Conservation (phyloP, 352 stramenopile species). For the Phytophthora sp. region DNA sequence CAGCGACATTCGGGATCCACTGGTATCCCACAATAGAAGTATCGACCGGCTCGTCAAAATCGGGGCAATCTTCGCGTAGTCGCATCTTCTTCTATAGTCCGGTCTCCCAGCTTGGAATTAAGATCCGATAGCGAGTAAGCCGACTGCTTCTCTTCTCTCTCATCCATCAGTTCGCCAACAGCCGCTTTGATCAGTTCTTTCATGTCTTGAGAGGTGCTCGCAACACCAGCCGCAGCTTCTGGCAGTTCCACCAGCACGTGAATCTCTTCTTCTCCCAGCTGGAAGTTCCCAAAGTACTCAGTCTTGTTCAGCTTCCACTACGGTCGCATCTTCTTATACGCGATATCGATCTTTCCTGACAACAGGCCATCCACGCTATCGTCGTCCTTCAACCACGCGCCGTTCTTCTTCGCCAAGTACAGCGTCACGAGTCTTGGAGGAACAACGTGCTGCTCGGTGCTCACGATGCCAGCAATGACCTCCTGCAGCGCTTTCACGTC, state of each 20-base stretch:
- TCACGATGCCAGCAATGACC: conserved; percentile 1
- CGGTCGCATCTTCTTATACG: conserved; percentile 11
- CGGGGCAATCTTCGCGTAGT: conserved; percentile 8
- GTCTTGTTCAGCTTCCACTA: conserved; percentile 20
- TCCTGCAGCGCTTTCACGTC: conserved; percentile 20
- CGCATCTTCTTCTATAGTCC: conserved; percentile 35
- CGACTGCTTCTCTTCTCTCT: no score
- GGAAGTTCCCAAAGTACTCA: conserved; percentile 6
- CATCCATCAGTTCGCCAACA: background rate
- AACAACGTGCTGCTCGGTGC: no score
- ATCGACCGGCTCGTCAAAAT: conserved; percentile 34
- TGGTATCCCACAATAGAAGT: conserved; percentile 23
- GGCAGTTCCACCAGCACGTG: background rate
- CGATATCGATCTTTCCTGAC: conserved; percentile 7
- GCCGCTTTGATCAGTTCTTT: background rate
- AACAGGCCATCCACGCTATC: conserved; percentile 5
- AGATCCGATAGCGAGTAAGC: no score
- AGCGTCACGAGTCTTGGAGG: conserved; percentile 4
- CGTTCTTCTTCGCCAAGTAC: conserved; percentile 26
- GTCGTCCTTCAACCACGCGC: conserved; percentile 22
- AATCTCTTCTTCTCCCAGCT: conserved; percentile 17
- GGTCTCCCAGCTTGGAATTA: no score
- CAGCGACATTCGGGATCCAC: conserved; percentile 23
- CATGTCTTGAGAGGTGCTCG: background rate
- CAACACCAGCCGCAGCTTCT: background rate